phyloP scores from a whole-genome alignment of 2,329 filamentous ascomycete genomes.

The Colletotrichum aenigma region DNA sequence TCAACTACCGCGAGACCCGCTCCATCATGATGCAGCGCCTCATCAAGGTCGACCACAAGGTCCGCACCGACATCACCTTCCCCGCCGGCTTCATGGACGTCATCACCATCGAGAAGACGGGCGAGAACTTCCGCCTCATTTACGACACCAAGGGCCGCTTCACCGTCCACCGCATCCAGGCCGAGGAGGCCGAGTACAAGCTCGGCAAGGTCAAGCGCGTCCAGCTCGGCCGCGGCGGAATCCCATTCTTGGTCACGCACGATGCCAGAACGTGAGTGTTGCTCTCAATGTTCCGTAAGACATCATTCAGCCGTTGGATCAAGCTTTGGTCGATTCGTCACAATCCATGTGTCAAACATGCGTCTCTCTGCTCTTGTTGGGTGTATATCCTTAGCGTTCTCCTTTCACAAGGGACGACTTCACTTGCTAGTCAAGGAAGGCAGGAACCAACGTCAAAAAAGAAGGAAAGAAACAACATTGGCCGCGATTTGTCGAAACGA shows the following conservation, averaged over 20 bases:
- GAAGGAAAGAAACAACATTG: constrained; percentile 1
- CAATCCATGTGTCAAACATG: constrained; percentile 22
- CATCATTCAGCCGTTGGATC: constrained; percentile 99
- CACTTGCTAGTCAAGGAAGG: constrained; percentile 3
- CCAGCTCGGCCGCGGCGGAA: constrained; percentile 98
- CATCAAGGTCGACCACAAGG: constrained; percentile 99
- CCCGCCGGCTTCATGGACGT: constrained; percentile 99
- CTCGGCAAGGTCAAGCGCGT: constrained; percentile 99
- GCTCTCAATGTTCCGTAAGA: constrained; percentile 64
- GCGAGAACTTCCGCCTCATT: constrained; percentile 99
- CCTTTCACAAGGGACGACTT: neutral
- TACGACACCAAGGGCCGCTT: constrained; percentile 99
- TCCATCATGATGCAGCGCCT: constrained; percentile 99
- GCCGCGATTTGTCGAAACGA: constrained; percentile 15
- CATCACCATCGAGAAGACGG: constrained; percentile 99
- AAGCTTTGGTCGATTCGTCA: constrained; percentile 83
- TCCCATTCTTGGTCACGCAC: constrained; percentile 99
- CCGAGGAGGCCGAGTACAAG: constrained; percentile 99
- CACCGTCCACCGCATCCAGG: constrained; percentile 99
- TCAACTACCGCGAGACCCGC: constrained; percentile 98
- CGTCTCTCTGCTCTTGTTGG: neutral
- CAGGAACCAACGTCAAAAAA: constrained; percentile 7
- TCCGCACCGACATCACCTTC: constrained; percentile 98
- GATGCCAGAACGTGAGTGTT: constrained; percentile 99
- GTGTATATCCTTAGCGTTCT: neutral